Conservation (phyloP, 306 rosid species). For the Ammopiptanthus mongolicus region DNA sequence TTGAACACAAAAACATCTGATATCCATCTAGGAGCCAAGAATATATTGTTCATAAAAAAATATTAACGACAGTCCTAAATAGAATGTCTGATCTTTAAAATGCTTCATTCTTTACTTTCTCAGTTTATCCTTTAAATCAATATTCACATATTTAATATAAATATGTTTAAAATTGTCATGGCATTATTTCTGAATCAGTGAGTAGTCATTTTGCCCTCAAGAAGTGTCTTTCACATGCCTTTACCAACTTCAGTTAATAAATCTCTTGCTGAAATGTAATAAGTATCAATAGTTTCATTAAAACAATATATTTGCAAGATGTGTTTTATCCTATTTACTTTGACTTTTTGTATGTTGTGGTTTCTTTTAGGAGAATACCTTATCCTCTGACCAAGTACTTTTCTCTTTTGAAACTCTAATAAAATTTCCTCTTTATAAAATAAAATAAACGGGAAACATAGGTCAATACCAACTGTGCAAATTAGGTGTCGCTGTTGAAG, state of each 20-base stretch:
- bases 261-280: no score
- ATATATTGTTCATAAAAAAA: background rate
- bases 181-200: no score
- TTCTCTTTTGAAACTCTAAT: background rate
- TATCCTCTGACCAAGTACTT: background rate
- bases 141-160: background rate
- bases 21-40: no score
- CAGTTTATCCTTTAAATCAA: background rate
- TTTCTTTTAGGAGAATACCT: background rate
- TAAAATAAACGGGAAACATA: background rate
- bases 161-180: no score
- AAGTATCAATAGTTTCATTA: no score
- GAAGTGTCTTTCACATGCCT: no score
- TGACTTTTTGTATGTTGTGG: no score
- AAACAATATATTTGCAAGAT: background rate
- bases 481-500: constrained; percentile 60
- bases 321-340: no score
- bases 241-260: no score
- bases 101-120: background rate
- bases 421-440: background rate
- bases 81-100: background rate
- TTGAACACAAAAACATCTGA: no score
- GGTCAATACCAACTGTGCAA: constrained; percentile 66
- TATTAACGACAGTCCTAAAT: background rate
- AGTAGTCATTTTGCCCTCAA: no score